These are phyloP conservation scores for Helicostylum pulchrum DNA, from an alignment of 192 early-diverging fungal genomes.

Conservation along the genomic window DNA sequence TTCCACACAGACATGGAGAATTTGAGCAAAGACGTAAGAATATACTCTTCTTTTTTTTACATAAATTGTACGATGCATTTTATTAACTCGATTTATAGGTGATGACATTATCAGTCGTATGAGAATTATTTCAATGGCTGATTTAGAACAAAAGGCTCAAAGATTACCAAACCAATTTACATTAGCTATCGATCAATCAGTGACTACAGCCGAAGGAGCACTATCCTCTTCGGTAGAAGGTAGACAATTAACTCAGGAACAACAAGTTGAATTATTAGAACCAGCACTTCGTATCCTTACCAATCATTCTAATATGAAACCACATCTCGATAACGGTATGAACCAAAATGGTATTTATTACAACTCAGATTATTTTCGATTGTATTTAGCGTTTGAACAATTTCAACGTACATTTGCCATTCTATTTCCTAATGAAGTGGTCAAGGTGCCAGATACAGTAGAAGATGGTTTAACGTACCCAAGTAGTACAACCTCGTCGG, in stretches of 20 bases:
- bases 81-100: conserved; percentile 18
- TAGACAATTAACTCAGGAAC: conserved; percentile 1
- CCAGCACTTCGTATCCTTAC: conserved; percentile 27
- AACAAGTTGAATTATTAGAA: conserved; percentile 22
- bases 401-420: conserved; percentile 29
- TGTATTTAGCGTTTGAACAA: conserved; percentile 41
- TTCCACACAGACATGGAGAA: conserved; percentile 40
- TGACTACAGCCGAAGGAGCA: conserved; percentile 9
- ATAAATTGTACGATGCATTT: background rate
- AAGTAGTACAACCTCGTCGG: background rate
- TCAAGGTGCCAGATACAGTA: conserved; percentile 10
- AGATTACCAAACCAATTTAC: conserved; percentile 26
- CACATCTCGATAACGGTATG: conserved; percentile 42
- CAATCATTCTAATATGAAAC: conserved; percentile 34
- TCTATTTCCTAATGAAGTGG: conserved; percentile 30
- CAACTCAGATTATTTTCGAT: conserved; percentile 38
- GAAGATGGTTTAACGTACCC: background rate
- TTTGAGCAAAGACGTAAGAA: conserved; percentile 39
- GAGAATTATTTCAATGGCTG: conserved; percentile 29
- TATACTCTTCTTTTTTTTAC: background rate
- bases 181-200: conserved; percentile 22
- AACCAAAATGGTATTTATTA: conserved; percentile 46
- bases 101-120: conserved; percentile 38
- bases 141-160: conserved; percentile 36
- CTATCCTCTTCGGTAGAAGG: background rate